Percentiles rank a stretch among this genome's conserved stretches.
Evolutionary conservation across 2,329 filamentous ascomycete species (phyloP).

Genomic region (Trichoderma arundinaceum): DNA sequence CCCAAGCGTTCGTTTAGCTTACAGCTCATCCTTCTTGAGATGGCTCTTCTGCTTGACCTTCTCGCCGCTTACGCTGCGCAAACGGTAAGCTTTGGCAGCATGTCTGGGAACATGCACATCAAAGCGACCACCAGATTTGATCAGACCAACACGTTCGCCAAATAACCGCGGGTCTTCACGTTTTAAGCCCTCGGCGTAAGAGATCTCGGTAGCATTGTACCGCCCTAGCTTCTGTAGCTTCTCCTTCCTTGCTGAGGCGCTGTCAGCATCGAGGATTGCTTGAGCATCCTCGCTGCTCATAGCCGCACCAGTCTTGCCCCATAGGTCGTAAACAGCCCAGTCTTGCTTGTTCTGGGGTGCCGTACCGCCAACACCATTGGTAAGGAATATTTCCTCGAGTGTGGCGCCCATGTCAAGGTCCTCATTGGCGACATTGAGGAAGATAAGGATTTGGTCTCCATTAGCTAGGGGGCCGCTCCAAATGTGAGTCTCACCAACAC

Average conservation of each 20-base stretch:
- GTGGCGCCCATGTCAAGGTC: constrained; percentile 29
- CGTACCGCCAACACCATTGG: constrained; percentile 26
- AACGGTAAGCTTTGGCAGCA: constrained; percentile 22
- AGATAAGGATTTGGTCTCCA: constrained; percentile 29
- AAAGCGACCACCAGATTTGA: constrained; percentile 27
- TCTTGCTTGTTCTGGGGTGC: constrained; percentile 27
- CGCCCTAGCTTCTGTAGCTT: constrained; percentile 17
- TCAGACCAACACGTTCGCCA: constrained; percentile 18
- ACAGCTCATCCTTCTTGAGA: constrained; percentile 22
- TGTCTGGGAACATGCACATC: constrained; percentile 26
- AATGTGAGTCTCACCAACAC: constrained; percentile 38
- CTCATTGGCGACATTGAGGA: constrained; percentile 28
- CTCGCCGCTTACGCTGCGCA: constrained; percentile 21
- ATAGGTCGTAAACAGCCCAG: constrained; percentile 29
- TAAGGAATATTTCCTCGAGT: constrained; percentile 29
- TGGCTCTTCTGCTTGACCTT: constrained; percentile 24
- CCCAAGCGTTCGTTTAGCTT: neutral
- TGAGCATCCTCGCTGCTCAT: constrained; percentile 28
- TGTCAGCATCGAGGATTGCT: constrained; percentile 24
- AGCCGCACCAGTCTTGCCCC: constrained; percentile 25
- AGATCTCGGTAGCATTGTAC: constrained; percentile 27
- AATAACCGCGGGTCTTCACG: constrained; percentile 22
- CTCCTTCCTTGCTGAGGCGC: neutral
- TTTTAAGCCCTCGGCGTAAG: constrained; percentile 27
- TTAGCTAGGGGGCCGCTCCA: constrained; percentile 39